Evolutionary conservation across 2,329 filamentous ascomycete genomes (phyloP).

Genomic region (Exophiala lecanii-corni): DNA sequence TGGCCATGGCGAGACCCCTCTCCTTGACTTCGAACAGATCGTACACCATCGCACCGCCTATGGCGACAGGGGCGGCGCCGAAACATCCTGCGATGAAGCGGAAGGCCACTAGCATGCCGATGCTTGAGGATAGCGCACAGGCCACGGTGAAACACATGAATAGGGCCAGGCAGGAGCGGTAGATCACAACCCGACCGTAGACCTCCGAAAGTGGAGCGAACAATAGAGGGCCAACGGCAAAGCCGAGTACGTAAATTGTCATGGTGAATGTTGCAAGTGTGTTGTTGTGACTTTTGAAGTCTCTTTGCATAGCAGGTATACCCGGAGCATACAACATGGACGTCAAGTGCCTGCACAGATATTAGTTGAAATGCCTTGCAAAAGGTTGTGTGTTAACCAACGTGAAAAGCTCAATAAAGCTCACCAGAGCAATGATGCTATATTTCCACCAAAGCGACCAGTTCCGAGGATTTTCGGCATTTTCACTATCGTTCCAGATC

Average conservation of each 20-base stretch:
- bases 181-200: constrained; percentile 38
- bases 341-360: background rate
- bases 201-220: constrained; percentile 31
- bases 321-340: no score
- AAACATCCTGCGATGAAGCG: constrained; percentile 50
- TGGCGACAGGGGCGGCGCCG: constrained; percentile 56
- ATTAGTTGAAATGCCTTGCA: background rate
- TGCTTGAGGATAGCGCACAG: constrained; percentile 58
- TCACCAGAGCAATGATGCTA: constrained; percentile 1
- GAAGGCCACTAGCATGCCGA: constrained; percentile 62
- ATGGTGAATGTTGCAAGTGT: constrained; percentile 45
- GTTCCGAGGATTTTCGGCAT: constrained; percentile 1
- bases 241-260: constrained; percentile 47
- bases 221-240: constrained; percentile 58
- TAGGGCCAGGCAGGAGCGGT: constrained; percentile 58
- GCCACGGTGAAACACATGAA: constrained; percentile 60
- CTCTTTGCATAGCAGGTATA: no score
- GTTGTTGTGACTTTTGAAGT: constrained; percentile 43
- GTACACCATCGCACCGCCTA: constrained; percentile 62
- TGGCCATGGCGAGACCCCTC: constrained; percentile 62
- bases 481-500: background rate
- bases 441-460: constrained; percentile 2
- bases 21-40: constrained; percentile 59
- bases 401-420: constrained; percentile 1
- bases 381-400: background rate